Percentiles rank a stretch among this genome's conserved stretches.
Evolutionary conservation across 2,329 filamentous ascomycete genomes (phyloP).

Genomic region (Fusarium dimerum): DNA sequence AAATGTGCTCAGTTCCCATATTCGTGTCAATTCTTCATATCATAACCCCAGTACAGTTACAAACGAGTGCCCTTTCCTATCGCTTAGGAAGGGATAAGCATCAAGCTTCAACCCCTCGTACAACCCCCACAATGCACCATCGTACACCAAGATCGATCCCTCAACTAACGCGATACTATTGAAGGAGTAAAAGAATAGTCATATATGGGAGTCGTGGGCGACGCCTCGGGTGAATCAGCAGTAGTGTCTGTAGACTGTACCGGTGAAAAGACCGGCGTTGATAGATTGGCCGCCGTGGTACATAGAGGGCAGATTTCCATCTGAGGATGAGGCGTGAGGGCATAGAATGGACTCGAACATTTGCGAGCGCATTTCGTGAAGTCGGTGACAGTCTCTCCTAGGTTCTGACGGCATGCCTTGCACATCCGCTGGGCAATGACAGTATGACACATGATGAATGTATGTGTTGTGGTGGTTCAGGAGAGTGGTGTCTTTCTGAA

Average conservation of each 20-base stretch:
- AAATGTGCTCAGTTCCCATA: not conserved
- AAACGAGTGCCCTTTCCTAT: not conserved
- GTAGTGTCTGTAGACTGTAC: constrained; percentile 10
- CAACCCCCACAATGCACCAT: constrained; percentile 14
- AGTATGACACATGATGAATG: constrained; percentile 31
- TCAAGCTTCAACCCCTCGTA: not conserved
- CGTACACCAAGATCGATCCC: constrained; percentile 8
- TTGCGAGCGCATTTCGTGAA: constrained; percentile 32
- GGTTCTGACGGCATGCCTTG: constrained; percentile 26
- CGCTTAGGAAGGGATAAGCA: not conserved
- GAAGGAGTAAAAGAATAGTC: constrained; percentile 15
- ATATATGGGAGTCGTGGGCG: constrained; percentile 14
- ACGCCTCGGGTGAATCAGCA: constrained; percentile 5
- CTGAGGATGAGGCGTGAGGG: constrained; percentile 29
- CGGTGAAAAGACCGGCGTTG: constrained; percentile 29
- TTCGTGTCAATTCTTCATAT: not conserved
- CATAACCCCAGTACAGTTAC: not conserved
- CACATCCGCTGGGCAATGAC: constrained; percentile 33
- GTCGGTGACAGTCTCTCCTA: constrained; percentile 33
- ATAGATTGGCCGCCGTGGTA: constrained; percentile 17
- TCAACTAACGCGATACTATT: constrained; percentile 6
- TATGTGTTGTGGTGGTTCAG: not conserved
- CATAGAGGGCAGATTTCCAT: constrained; percentile 30
- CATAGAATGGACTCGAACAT: constrained; percentile 33
- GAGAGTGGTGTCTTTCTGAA: not conserved